Evolutionary conservation across 306 rosid species (phyloP).

Genomic region (Oemleria cerasiformis): DNA sequence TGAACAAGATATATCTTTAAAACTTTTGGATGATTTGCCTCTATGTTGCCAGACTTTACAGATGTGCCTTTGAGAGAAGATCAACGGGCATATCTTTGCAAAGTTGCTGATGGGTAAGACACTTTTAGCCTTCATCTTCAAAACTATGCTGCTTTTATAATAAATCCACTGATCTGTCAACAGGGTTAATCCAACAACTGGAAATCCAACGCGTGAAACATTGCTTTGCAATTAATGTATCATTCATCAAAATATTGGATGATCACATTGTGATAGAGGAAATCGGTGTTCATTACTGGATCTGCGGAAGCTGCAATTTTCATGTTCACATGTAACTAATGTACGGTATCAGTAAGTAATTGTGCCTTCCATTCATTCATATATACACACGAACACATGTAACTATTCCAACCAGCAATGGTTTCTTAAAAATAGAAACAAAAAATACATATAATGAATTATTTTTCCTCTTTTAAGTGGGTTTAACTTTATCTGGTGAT

Average conservation of each 20-base stretch:
- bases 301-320: conserved; percentile 29
- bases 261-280: conserved; percentile 19
- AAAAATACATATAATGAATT: no score
- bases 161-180: conserved; percentile 26
- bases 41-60: conserved; percentile 64
- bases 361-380: no score
- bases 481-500: no score
- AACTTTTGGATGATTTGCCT: conserved; percentile 21
- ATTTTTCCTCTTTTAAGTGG: no score
- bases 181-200: conserved; percentile 87
- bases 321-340: background rate
- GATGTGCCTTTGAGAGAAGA: conserved; percentile 96
- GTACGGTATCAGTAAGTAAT: no score
- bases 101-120: conserved; percentile 83
- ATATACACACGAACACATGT: no score
- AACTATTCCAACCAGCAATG: background rate
- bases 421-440: background rate
- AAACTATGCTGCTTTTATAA: conserved; percentile 14
- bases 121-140: conserved; percentile 2
- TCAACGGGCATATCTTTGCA: conserved; percentile 84
- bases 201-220: conserved; percentile 85
- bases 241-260: conserved; percentile 19
- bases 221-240: conserved; percentile 66
- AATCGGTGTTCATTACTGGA: conserved; percentile 9
- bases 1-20: conserved; percentile 1